A percentile compares a stretch with the other conserved stretches of the same genome.
Conservation (phyloP, 768 basidiomycete genomes). For the Brasilioporus rufonigricans region DNA sequence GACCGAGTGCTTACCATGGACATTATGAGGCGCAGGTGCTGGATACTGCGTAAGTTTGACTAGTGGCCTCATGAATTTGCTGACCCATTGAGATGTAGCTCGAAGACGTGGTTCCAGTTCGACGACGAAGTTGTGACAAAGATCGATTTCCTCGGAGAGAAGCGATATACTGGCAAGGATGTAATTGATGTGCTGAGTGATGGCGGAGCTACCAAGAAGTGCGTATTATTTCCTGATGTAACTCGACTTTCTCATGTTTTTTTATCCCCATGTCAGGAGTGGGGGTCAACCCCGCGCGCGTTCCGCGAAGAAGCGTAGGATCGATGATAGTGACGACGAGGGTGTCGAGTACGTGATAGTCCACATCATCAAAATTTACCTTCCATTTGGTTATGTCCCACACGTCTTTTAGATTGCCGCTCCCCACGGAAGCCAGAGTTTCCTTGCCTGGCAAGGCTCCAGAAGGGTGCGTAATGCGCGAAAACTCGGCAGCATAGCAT, state of each 20-base stretch:
- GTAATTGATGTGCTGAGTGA: slow-evolving; percentile 26
- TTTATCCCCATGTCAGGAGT: slow-evolving; percentile 15
- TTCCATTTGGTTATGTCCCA: slow-evolving; percentile 12
- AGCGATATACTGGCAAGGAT: slow-evolving; percentile 33
- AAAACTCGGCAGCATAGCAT: slow-evolving; percentile 46
- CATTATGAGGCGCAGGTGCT: slow-evolving; percentile 88
- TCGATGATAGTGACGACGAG: slow-evolving; percentile 63
- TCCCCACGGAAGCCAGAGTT: slow-evolving; percentile 19
- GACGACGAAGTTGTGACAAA: slow-evolving; percentile 85
- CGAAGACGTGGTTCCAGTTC: slow-evolving; percentile 82
- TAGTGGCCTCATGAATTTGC: neutral
- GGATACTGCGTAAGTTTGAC: slow-evolving; percentile 55
- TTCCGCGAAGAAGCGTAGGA: slow-evolving; percentile 46
- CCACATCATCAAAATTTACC: slow-evolving; percentile 12
- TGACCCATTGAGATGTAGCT: slow-evolving; percentile 38
- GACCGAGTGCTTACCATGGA: slow-evolving; percentile 87
- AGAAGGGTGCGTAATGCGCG: slow-evolving; percentile 79
- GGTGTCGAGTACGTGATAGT: slow-evolving; percentile 27
- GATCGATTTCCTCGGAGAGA: slow-evolving; percentile 54
- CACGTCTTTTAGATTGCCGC: slow-evolving; percentile 19
- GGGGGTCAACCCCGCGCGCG: slow-evolving; percentile 35
- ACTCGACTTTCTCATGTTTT: slow-evolving; percentile 1
- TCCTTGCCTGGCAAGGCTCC: slow-evolving; percentile 23
- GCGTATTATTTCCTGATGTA: slow-evolving; percentile 8
- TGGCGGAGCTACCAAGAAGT: slow-evolving; percentile 28